Percentiles rank a stretch among this genome's conserved stretches.
phyloP scores from a whole-genome alignment of 139 green algal genomes.

The Chlamydomonas sphaeroides region DNA sequence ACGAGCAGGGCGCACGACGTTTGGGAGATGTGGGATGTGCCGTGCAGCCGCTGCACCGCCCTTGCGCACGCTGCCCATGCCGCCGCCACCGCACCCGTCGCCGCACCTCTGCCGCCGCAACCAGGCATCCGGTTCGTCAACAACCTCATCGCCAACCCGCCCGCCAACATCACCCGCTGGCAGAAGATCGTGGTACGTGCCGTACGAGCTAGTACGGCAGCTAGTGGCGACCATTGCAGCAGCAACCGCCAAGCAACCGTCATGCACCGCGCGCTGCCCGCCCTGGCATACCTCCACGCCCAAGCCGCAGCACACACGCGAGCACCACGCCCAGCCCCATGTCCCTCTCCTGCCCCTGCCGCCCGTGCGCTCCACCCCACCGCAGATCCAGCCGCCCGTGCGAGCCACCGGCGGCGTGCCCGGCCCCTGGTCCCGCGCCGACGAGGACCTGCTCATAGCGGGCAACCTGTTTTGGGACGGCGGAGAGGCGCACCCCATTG shows the following conservation, averaged over 20 bases:
- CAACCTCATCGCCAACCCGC: conserved; percentile 17
- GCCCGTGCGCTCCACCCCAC: neutral
- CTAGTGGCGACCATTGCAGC: no score
- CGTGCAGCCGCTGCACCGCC: no score
- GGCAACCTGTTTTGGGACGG: conserved; percentile 3
- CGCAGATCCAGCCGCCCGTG: neutral
- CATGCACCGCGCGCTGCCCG: no score
- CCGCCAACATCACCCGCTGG: neutral
- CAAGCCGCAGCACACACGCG: no score
- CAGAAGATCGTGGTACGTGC: neutral
- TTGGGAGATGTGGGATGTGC: no score
- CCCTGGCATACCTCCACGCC: no score
- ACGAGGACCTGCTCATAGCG: neutral
- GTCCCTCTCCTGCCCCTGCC: neutral
- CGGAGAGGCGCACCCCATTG: neutral
- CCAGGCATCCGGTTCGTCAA: conserved; percentile 21
- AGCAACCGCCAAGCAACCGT: no score
- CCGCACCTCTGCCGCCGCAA: no score
- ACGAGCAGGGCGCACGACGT: no score
- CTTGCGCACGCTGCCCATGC: no score
- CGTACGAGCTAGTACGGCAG: no score
- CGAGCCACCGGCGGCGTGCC: neutral
- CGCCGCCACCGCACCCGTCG: no score
- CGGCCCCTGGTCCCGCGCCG: neutral
- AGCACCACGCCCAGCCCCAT: neutral